Percentiles rank a stretch among this genome's conserved stretches.
phyloP scores from a whole-genome alignment of 1,284 basidiomycete species.

The Boletus sp. region DNA sequence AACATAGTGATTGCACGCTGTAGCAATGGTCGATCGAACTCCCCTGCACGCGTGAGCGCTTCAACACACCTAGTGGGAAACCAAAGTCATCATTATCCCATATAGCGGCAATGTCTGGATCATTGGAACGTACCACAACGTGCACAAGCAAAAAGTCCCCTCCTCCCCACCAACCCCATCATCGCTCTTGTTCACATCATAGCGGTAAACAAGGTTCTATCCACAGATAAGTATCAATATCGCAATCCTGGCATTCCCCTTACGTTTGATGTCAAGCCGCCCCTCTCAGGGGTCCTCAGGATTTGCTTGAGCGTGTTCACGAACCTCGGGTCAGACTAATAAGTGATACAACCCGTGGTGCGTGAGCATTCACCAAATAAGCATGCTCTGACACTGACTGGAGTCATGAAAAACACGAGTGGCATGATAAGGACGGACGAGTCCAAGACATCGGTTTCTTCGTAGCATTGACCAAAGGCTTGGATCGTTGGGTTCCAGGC shows the following conservation, averaged over 20 bases:
- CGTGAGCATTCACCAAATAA: slow-evolving; percentile 13
- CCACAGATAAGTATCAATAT: background rate
- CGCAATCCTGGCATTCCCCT: slow-evolving; percentile 22
- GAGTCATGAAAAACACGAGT: slow-evolving; percentile 85
- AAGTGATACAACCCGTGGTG: background rate
- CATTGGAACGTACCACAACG: slow-evolving; percentile 56
- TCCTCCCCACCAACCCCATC: slow-evolving; percentile 95
- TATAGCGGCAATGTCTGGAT: background rate
- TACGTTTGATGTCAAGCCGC: slow-evolving; percentile 87
- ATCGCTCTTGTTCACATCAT: slow-evolving; percentile 79
- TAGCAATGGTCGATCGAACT: slow-evolving; percentile 71
- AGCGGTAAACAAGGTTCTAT: slow-evolving; percentile 63
- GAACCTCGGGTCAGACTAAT: slow-evolving; percentile 84
- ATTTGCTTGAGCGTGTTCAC: slow-evolving; percentile 81
- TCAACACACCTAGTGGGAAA: slow-evolving; percentile 73
- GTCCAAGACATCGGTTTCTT: slow-evolving; percentile 70
- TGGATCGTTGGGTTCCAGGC: slow-evolving; percentile 73
- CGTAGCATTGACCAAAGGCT: slow-evolving; percentile 80
- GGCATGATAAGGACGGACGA: slow-evolving; percentile 84
- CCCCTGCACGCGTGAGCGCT: slow-evolving; percentile 83
- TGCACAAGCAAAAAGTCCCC: slow-evolving; percentile 83
- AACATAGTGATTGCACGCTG: slow-evolving; percentile 79
- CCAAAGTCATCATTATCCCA: slow-evolving; percentile 17
- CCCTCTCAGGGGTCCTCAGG: slow-evolving; percentile 82
- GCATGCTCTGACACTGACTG: slow-evolving; percentile 46